These are phyloP conservation scores for Rhazya stricta DNA, from an alignment of 257 asterid species.

Conservation along the genomic window DNA sequence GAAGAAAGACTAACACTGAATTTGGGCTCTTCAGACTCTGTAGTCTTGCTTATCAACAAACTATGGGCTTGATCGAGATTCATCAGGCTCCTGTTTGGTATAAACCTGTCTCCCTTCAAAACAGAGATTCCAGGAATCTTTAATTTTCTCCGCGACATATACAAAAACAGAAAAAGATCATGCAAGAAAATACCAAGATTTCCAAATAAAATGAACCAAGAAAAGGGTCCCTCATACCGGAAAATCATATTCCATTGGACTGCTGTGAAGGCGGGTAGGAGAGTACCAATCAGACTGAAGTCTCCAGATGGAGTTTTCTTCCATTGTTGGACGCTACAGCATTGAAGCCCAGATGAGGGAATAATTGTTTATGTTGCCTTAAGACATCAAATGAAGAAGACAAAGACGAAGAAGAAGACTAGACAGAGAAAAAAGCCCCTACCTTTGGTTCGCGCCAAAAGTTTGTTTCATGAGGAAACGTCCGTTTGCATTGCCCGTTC, in stretches of 20 bases:
- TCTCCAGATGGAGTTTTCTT: slow-evolving; percentile 27
- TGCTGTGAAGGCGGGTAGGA: slow-evolving; percentile 71
- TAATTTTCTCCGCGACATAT: neutral
- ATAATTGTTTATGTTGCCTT: neutral
- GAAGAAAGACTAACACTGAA: slow-evolving; percentile 33
- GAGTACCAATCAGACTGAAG: slow-evolving; percentile 66
- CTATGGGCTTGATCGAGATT: slow-evolving; percentile 72
- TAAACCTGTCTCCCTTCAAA: slow-evolving; percentile 77
- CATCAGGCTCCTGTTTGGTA: slow-evolving; percentile 85
- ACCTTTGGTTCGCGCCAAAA: neutral
- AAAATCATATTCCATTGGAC: slow-evolving; percentile 56
- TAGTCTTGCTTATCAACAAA: slow-evolving; percentile 40
- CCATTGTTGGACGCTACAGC: slow-evolving; percentile 29
- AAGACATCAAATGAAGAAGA: neutral
- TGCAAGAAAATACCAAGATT: slow-evolving; percentile 7
- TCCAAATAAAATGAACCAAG: neutral
- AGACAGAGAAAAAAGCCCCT: neutral
- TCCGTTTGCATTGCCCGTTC: neutral
- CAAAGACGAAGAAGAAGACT: neutral
- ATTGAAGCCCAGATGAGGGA: neutral
- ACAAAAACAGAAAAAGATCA: neutral
- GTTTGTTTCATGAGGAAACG: neutral
- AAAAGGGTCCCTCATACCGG: slow-evolving; percentile 37
- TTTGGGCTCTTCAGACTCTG: slow-evolving; percentile 22
- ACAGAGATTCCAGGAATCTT: slow-evolving; percentile 8